phyloP scores from a whole-genome alignment of 352 stramenopile species.

The Phytophthora capsici region DNA sequence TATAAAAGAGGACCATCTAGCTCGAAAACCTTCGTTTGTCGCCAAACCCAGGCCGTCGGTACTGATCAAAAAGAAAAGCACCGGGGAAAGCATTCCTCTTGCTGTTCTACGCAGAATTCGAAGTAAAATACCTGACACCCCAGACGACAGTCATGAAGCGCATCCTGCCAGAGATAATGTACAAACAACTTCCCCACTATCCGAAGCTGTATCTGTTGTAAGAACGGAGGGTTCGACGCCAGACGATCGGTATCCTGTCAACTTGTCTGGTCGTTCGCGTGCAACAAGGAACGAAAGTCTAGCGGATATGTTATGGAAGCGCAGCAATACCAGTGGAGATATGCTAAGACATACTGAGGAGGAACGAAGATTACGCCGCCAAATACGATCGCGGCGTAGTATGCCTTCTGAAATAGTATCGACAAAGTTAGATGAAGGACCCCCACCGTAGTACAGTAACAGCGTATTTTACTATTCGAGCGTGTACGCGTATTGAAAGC shows the following conservation, averaged over 20 bases:
- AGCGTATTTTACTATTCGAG: too few relatives aligned
- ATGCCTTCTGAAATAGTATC: too few relatives aligned
- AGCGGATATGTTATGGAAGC: slow-evolving; percentile 16
- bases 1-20: too few relatives aligned
- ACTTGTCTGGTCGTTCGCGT: slow-evolving; percentile 9
- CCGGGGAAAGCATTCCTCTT: slow-evolving; percentile 15
- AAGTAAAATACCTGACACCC: background rate
- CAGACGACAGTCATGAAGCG: background rate
- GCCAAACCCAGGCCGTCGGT: too few relatives aligned
- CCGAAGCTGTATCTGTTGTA: background rate
- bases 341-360: slow-evolving; percentile 1
- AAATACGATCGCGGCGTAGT: background rate
- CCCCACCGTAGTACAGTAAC: too few relatives aligned
- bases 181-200: background rate
- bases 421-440: too few relatives aligned
- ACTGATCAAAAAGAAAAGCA: too few relatives aligned
- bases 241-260: slow-evolving; percentile 1
- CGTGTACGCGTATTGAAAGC: too few relatives aligned
- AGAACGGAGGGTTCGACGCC: background rate
- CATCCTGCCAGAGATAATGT: background rate
- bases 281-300: slow-evolving; percentile 7
- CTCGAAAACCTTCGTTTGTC: too few relatives aligned
- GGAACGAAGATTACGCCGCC: background rate
- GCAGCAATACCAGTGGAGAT: slow-evolving; percentile 9
- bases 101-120: slow-evolving; percentile 25